Evolutionary conservation across 1,284 basidiomycete genomes (phyloP).

Genomic region (Apiotrichum laibachii): DNA sequence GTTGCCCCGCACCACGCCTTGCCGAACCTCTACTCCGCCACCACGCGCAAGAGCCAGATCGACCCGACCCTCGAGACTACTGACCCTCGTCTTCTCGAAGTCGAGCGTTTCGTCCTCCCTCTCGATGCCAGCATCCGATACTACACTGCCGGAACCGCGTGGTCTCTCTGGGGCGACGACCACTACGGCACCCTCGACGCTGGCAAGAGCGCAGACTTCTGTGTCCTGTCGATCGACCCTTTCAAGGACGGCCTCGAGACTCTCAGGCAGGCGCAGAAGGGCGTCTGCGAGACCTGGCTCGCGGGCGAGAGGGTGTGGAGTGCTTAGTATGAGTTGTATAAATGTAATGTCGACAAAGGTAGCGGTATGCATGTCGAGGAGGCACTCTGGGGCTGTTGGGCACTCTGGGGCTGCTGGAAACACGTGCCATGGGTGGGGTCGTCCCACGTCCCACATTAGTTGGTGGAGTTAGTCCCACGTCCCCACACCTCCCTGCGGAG

Average conservation of each 20-base stretch:
- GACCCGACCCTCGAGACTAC: constrained; percentile 18
- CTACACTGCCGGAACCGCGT: constrained; percentile 27
- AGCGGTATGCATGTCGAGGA: no score
- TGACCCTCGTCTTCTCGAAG: constrained; percentile 11
- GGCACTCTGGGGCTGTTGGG: no score
- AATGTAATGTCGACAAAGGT: no score
- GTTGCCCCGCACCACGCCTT: constrained; percentile 29
- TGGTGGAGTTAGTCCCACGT: no score
- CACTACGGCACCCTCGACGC: constrained; percentile 22
- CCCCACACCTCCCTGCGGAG: no score
- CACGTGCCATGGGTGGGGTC: no score
- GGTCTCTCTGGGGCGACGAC: constrained; percentile 19
- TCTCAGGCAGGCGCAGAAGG: constrained; percentile 28
- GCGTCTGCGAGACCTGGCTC: constrained; percentile 32
- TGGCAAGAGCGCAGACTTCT: constrained; percentile 35
- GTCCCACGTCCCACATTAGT: no score
- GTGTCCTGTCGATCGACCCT: constrained; percentile 30
- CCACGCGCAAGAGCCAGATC: constrained; percentile 27
- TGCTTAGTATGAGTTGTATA: neutral
- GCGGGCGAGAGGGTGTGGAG: constrained; percentile 21
- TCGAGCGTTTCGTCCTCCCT: constrained; percentile 17
- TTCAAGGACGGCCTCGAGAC: constrained; percentile 29
- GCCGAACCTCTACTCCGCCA: constrained; percentile 33
- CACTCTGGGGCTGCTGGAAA: no score
- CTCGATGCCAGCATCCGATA: constrained; percentile 24